phyloP scores from a whole-genome alignment of 2,329 filamentous ascomycete genomes.

The Colletotrichum liaoningense region DNA sequence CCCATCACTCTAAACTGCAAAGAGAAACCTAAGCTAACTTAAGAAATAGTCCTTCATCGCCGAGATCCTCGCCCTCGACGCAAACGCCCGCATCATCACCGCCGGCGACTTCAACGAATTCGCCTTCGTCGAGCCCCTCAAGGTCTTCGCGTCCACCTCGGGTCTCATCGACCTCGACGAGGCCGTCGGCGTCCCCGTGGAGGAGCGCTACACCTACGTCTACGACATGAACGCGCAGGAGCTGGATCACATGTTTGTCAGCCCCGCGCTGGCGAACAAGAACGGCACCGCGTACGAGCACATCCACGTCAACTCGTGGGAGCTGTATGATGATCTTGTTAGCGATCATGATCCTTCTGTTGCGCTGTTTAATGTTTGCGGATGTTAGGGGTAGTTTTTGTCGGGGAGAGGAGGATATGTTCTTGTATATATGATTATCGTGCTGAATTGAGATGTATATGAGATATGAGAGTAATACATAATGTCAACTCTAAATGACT shows the following conservation, averaged over 20 bases:
- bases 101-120: slow-evolving; percentile 83
- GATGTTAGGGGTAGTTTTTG: slow-evolving; percentile 36
- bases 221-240: slow-evolving; percentile 78
- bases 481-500: too few relatives aligned
- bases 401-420: background rate
- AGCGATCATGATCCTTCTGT: slow-evolving; percentile 79
- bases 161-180: slow-evolving; percentile 72
- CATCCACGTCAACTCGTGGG: slow-evolving; percentile 79
- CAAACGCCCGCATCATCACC: slow-evolving; percentile 67
- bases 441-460: background rate
- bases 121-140: slow-evolving; percentile 69
- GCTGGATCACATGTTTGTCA: slow-evolving; percentile 78
- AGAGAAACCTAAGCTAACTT: slow-evolving; percentile 21
- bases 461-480: background rate
- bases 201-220: slow-evolving; percentile 77
- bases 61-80: slow-evolving; percentile 67
- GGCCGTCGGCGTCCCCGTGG: slow-evolving; percentile 59
- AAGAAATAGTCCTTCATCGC: slow-evolving; percentile 61
- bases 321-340: slow-evolving; percentile 63
- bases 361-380: slow-evolving; percentile 71
- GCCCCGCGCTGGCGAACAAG: slow-evolving; percentile 57
- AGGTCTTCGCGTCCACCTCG: slow-evolving; percentile 63
- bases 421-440: background rate
- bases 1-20: background rate
- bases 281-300: slow-evolving; percentile 67